phyloP scores from a whole-genome alignment of 345 rosid species.

The Camelina laxa region DNA sequence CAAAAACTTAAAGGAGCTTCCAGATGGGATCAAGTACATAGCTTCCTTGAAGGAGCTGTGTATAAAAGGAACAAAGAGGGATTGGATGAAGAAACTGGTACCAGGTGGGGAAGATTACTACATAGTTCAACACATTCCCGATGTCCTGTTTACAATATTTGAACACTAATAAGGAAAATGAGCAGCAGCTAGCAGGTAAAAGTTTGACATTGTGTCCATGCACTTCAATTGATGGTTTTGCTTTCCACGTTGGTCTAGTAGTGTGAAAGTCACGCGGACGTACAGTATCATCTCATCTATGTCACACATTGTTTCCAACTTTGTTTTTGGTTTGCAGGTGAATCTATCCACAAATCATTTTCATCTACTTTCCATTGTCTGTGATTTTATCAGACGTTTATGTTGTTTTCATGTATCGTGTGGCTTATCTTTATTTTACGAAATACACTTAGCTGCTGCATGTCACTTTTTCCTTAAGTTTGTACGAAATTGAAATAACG shows the following conservation, averaged over 20 bases:
- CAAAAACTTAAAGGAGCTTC: slow-evolving; percentile 39
- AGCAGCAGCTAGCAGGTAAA: not conserved
- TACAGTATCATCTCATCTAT: too few relatives aligned
- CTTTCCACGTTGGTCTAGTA: too few relatives aligned
- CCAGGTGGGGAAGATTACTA: slow-evolving; percentile 11
- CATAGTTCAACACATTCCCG: slow-evolving; percentile 29
- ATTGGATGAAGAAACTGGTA: slow-evolving; percentile 12
- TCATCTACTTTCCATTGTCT: too few relatives aligned
- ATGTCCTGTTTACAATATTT: slow-evolving; percentile 13
- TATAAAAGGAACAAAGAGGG: slow-evolving; percentile 3
- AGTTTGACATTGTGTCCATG: too few relatives aligned
- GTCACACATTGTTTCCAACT: not conserved
- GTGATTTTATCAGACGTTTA: too few relatives aligned
- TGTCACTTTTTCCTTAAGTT: too few relatives aligned
- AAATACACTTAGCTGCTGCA: too few relatives aligned
- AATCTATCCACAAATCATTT: not conserved
- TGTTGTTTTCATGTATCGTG: too few relatives aligned
- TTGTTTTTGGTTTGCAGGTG: not conserved
- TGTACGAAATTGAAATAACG: too few relatives aligned
- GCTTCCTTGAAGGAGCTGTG: slow-evolving; percentile 14
- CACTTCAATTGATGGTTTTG: too few relatives aligned
- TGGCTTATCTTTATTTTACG: too few relatives aligned
- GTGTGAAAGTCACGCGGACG: too few relatives aligned
- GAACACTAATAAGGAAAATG: not conserved
- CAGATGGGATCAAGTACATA: slow-evolving; percentile 22